These are phyloP conservation scores for Apiotrichum akiyoshidainum DNA, from an alignment of 1,284 basidiomycete species.

Conservation along the genomic window DNA sequence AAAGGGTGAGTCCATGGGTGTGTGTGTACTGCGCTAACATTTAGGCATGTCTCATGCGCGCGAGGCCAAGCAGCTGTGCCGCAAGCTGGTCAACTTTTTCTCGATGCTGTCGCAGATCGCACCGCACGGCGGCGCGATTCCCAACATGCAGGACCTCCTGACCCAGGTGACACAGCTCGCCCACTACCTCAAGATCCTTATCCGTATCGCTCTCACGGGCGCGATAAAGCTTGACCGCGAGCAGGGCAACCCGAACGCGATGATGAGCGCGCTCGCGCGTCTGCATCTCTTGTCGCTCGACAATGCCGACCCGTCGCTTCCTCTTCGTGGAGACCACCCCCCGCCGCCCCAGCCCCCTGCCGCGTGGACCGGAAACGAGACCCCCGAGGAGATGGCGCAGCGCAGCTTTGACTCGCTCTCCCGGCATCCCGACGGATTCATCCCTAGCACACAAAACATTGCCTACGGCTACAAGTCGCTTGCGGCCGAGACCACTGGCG, in stretches of 20 bases:
- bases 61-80: constrained; percentile 96
- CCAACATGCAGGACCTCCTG: constrained; percentile 92
- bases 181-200: constrained; percentile 98
- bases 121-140: constrained; percentile 30
- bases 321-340: constrained; percentile 51
- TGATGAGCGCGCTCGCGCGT: constrained; percentile 85
- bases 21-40: constrained; percentile 3
- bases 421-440: constrained; percentile 50
- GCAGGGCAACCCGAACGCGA: constrained; percentile 72
- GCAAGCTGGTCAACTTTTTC: constrained; percentile 98
- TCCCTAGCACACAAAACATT: constrained; percentile 66
- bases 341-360: constrained; percentile 13
- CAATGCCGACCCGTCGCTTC: constrained; percentile 71
- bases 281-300: constrained; percentile 87
- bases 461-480: constrained; percentile 81
- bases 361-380: constrained; percentile 22
- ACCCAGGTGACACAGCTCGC: constrained; percentile 97
- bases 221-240: constrained; percentile 94
- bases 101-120: constrained; percentile 71
- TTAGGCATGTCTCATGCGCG: constrained; percentile 95
- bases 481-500: constrained; percentile 75
- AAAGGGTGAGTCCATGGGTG: constrained; percentile 67
- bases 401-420: constrained; percentile 42
- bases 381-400: constrained; percentile 40
- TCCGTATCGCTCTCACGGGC: constrained; percentile 93